Percentiles rank a stretch among this genome's conserved stretches.
Conservation (phyloP, 2,329 filamentous ascomycete species). For the Rutstroemia sp. region DNA sequence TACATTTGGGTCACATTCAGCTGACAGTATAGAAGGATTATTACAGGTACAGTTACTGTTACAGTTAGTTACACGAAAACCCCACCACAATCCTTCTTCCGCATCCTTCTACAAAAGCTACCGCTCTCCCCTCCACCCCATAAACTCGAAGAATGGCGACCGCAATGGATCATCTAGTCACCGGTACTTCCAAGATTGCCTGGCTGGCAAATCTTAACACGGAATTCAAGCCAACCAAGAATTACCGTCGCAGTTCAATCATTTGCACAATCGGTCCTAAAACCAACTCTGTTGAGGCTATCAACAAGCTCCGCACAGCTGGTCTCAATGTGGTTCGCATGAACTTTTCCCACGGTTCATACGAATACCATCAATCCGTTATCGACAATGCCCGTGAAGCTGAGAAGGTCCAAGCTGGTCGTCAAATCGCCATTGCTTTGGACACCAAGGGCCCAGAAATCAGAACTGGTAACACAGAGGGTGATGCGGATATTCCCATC, state of each 20-base stretch:
- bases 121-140: background rate
- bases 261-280: conserved; percentile 94
- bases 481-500: conserved; percentile 73
- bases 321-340: conserved; percentile 98
- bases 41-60: background rate
- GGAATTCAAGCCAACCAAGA: conserved; percentile 64
- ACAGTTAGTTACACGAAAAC: background rate
- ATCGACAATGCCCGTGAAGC: conserved; percentile 92
- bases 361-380: conserved; percentile 97
- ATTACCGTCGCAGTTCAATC: conserved; percentile 95
- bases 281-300: conserved; percentile 96
- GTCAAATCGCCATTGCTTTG: conserved; percentile 91
- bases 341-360: conserved; percentile 96
- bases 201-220: conserved; percentile 74
- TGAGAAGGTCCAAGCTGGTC: conserved; percentile 68
- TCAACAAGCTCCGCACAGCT: conserved; percentile 83
- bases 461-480: conserved; percentile 68
- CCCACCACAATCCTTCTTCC: background rate
- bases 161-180: conserved; percentile 79
- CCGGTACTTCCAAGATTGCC: conserved; percentile 62
- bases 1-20: background rate
- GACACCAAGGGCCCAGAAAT: conserved; percentile 81
- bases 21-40: conserved; percentile 2
- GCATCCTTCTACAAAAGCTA: background rate
- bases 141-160: conserved; percentile 36